These are phyloP conservation scores for Plasmopara muralis DNA, from an alignment of 352 stramenopile species.

Conservation along the genomic window DNA sequence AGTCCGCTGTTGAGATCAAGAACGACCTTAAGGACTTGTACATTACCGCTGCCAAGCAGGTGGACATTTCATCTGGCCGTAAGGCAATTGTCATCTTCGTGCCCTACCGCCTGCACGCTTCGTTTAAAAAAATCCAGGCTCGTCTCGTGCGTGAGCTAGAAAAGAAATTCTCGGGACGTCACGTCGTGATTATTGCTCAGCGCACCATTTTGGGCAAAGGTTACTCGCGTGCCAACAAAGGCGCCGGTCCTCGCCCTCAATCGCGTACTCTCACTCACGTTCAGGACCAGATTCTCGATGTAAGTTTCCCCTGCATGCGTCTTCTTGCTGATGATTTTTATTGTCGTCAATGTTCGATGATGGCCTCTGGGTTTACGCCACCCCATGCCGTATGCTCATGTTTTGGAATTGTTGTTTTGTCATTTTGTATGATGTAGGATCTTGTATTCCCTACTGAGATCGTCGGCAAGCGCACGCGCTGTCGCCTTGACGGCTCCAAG, in stretches of 20 bases:
- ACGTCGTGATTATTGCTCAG: slow-evolving; percentile 99
- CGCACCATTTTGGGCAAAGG: slow-evolving; percentile 98
- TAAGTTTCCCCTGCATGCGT: slow-evolving; percentile 41
- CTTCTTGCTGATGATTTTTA: slow-evolving; percentile 6
- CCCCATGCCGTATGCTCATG: slow-evolving; percentile 85
- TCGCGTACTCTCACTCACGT: slow-evolving; percentile 97
- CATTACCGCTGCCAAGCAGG: slow-evolving; percentile 98
- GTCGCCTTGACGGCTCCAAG: slow-evolving; percentile 96
- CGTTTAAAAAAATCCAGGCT: slow-evolving; percentile 99
- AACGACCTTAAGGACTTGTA: slow-evolving; percentile 97
- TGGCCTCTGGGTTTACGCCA: slow-evolving; percentile 87
- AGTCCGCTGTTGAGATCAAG: slow-evolving; percentile 96
- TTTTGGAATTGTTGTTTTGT: slow-evolving; percentile 12
- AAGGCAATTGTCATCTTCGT: slow-evolving; percentile 99
- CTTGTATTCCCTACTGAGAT: slow-evolving; percentile 99
- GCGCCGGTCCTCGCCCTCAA: slow-evolving; percentile 91
- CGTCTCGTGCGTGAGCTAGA: slow-evolving; percentile 98
- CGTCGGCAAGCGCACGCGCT: slow-evolving; percentile 98
- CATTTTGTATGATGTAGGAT: slow-evolving; percentile 70
- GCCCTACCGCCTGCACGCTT: slow-evolving; percentile 95
- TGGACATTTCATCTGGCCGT: slow-evolving; percentile 91
- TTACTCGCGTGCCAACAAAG: slow-evolving; percentile 93
- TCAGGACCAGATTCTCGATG: slow-evolving; percentile 98
- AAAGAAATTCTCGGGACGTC: slow-evolving; percentile 99
- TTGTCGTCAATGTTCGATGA: slow-evolving; percentile 56